Conservation (phyloP, 2,329 filamentous ascomycete genomes). For the Incumbomyces delicatus region DNA sequence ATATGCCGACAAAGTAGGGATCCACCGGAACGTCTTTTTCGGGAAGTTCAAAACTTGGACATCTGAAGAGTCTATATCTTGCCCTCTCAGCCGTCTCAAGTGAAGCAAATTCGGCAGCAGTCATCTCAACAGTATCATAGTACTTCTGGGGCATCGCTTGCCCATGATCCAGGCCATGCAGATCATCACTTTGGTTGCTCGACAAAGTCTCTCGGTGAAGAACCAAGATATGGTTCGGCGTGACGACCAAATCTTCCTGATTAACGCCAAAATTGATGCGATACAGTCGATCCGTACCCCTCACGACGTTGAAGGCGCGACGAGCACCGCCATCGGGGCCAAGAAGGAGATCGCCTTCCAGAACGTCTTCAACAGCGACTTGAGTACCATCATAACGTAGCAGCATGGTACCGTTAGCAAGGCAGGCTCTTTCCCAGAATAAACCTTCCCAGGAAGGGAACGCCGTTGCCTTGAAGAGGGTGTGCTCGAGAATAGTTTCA, state of each 20-base stretch:
- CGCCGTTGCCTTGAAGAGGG: conserved; percentile 89
- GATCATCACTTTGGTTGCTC: not conserved
- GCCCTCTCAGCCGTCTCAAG: conserved; percentile 29
- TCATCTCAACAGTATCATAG: conserved; percentile 39
- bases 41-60: not conserved
- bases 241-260: conserved; percentile 42
- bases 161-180: not conserved
- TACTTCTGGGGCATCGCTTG: conserved; percentile 14
- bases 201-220: conserved; percentile 29
- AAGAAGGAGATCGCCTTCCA: conserved; percentile 40
- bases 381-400: conserved; percentile 36
- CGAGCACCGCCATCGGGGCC: conserved; percentile 41
- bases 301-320: conserved; percentile 42
- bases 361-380: conserved; percentile 40
- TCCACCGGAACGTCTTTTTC: too few relatives aligned
- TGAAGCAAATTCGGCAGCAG: conserved; percentile 36
- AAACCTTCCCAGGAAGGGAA: conserved; percentile 96
- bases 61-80: conserved; percentile 29
- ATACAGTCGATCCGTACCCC: conserved; percentile 39
- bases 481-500: conserved; percentile 95
- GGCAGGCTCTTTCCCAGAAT: conserved; percentile 67
- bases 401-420: conserved; percentile 36
- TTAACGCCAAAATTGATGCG: conserved; percentile 36
- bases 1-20: too few relatives aligned
- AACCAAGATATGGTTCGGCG: conserved; percentile 41